Evolutionary conservation across 257 asterid genomes (phyloP).

Genomic region (Nicotiana knightiana): DNA sequence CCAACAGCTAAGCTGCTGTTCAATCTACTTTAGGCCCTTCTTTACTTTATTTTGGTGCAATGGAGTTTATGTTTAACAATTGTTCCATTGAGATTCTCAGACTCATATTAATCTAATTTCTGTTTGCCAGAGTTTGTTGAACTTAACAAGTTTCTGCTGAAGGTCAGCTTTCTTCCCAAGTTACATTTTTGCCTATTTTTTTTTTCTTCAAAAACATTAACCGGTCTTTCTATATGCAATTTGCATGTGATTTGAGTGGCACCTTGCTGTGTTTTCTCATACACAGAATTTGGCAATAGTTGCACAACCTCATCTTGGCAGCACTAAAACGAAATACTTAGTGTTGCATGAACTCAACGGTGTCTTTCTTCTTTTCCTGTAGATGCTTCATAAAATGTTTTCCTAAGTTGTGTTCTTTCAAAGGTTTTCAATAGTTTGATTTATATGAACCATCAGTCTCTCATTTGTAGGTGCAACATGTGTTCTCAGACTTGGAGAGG

Average conservation of each 20-base stretch:
- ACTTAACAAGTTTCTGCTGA: slow-evolving; percentile 77
- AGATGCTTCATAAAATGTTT: background rate
- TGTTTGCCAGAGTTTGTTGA: slow-evolving; percentile 55
- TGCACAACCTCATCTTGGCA: slow-evolving; percentile 1
- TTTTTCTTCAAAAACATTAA: background rate
- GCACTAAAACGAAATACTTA: background rate
- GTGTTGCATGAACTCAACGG: background rate
- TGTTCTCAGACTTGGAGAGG: slow-evolving; percentile 78
- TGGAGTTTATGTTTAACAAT: background rate
- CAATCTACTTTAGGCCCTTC: background rate
- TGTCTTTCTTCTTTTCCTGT: background rate
- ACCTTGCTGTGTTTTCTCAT: background rate
- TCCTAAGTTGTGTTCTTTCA: background rate
- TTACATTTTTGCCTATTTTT: background rate
- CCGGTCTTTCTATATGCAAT: background rate
- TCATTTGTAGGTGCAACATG: slow-evolving; percentile 65
- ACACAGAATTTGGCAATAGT: background rate
- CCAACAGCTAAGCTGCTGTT: background rate
- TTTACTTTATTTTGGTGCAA: background rate
- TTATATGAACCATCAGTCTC: slow-evolving; percentile 7
- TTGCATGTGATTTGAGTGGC: background rate
- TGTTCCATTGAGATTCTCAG: background rate
- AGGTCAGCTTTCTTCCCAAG: slow-evolving; percentile 37
- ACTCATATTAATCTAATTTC: background rate
- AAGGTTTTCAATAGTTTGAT: background rate